Evolutionary conservation across 106 monocot species (phyloP), one percentile per base, ranked within the genome.

Genomic region (Phalaenopsis aphrodite): DNA sequence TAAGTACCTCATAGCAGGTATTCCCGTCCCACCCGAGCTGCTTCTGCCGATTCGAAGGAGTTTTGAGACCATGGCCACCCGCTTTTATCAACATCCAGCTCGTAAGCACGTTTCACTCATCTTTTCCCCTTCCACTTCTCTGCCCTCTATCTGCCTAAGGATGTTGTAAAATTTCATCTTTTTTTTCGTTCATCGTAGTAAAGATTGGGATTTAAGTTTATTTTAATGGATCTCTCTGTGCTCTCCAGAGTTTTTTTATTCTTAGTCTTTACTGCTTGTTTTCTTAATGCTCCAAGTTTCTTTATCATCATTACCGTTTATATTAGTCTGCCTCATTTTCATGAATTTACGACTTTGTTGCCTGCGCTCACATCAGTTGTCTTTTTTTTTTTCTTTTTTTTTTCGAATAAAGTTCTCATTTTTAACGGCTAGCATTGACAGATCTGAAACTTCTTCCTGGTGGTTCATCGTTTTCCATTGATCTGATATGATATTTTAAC

Each of bases 1-100:
- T 75, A 86, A 89, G 82, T 84, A 89, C 82, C 57, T 89, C 72
- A 71, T 82, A 77, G 81, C 86, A 2, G 89, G 89, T 14, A 76
- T 81, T 2, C 81, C 86, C 3, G 84, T 89, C 16, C 89, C 89
- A 36, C 82, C 81, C 30, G 84, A 86, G 72, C 79, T 89, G 15
- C 55, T 86, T 14, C 56, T 86, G 42, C 78, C 84, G 38, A 84
- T 86, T 64, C 80, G 83, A 15, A 80, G 75, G 49, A 86, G 89
- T 82, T 79, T 72, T n/a, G 89, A 86, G 23, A 75, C 85, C 55
- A 75, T 87, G 84, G 75, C 87, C 5, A 15, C 84, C 46, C 55
- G 87, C 3, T 87, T 82, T 66, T 87, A 84, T 45, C 82, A 78
- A 23, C 84, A 87, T 58, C 84, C 87, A 4, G 55, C 87, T 36